phyloP scores from a whole-genome alignment of 495 filamentous ascomycete species.

The Geoglossum glabrum region DNA sequence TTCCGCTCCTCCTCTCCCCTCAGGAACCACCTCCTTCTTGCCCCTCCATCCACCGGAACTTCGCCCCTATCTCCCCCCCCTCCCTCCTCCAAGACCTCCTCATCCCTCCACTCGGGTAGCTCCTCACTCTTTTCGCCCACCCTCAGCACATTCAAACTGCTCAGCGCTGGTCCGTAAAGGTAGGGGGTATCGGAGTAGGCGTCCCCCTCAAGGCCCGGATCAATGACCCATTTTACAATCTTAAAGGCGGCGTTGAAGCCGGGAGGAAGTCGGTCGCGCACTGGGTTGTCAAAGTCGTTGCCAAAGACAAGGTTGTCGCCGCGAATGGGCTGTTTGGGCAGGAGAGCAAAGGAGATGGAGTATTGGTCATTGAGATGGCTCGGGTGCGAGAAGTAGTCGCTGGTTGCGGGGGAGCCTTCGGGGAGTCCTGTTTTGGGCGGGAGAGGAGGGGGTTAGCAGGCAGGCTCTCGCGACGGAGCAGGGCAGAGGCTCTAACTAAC shows the following conservation, averaged over 20 bases:
- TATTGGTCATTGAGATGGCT: slow-evolving; percentile 59
- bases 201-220: slow-evolving; percentile 76
- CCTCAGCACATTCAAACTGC: slow-evolving; percentile 50
- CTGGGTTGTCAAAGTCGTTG: slow-evolving; percentile 79
- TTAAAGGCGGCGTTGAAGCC: slow-evolving; percentile 66
- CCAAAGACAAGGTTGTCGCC: slow-evolving; percentile 67
- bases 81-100: slow-evolving; percentile 43
- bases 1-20: slow-evolving; percentile 23
- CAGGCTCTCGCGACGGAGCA: too few species aligned
- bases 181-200: slow-evolving; percentile 70
- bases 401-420: slow-evolving; percentile 22
- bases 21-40: slow-evolving; percentile 30
- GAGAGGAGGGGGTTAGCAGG: too few species aligned
- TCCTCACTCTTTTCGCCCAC: slow-evolving; percentile 31
- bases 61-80: slow-evolving; percentile 35
- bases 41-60: slow-evolving; percentile 48
- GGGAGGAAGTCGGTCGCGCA: slow-evolving; percentile 66
- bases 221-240: slow-evolving; percentile 67
- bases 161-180: slow-evolving; percentile 58
- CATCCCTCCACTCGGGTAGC: slow-evolving; percentile 14
- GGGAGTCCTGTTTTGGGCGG: slow-evolving; percentile 16
- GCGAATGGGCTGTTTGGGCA: slow-evolving; percentile 41
- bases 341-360: slow-evolving; percentile 56
- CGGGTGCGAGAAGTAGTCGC: slow-evolving; percentile 50
- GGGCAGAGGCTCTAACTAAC: too few species aligned